Base-by-base conservation (phyloP, 2,329 filamentous ascomycete species). In the Corynespora cassiicola region DNA sequence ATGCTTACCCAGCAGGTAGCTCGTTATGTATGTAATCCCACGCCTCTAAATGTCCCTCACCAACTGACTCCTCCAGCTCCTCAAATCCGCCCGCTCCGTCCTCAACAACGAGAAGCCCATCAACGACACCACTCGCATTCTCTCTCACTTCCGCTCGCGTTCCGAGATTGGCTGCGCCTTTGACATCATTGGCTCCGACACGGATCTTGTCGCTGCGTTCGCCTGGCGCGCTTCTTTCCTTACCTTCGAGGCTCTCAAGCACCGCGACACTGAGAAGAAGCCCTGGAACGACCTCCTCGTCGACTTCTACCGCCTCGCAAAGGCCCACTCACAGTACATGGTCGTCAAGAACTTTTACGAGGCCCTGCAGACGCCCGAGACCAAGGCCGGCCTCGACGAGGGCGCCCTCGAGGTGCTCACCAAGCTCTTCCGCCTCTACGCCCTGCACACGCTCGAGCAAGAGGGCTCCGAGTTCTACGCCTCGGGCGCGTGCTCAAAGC, bases 1-100 rank as follows among this genome's bases (percentile, higher is more conserved):
- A 89, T 90, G 86, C 74, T 90, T 42, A 88, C 85, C 7, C 87
- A 90, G 66, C 87, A 90, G 70, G 86, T 90, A 3, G 84, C 85
- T 3, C 80, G 86, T 41, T 90, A 90, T 58, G 73, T 79, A 69
- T 66, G 75, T 69, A 24, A 10, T 29, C 11, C 23, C 14, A 32
- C 20, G 9, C 11, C 7, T 5, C 18, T 10, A 8, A 18, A 8
- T 28, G 9, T 31, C 15, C 20, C 7, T 22, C 14, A 32, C 38
- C 54, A 25, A 54, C 25, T 20, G 29, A 20, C 11, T 22, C 24
- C 3, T 10, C 22, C 26, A 79, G 73, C 79, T 90, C 29, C 78
- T 90, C 50, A 90, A 90, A 76, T 82, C 86, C 3, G 86, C 86
- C 0, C 83, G 87, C 26, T 77, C 80, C 1, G 86, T 90, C 0